Evolutionary conservation across 2,329 filamentous ascomycete genomes (phyloP), one percentile per base, ranked within the genome.

Genomic region (Arthroderma sp.): DNA sequence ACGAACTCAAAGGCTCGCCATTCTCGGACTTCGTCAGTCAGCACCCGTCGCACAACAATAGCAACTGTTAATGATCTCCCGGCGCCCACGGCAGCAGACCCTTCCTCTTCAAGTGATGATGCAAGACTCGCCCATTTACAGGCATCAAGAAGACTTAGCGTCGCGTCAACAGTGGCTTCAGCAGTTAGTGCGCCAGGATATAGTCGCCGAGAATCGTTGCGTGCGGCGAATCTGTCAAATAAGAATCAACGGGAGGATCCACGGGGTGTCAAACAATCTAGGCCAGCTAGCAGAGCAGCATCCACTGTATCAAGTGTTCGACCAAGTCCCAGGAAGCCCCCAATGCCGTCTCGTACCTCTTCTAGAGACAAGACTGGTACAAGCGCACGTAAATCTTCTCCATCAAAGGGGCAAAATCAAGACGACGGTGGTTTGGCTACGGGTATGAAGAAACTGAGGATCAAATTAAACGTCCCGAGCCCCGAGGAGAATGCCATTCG

Each of bases 21-120:
- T 55, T 65, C 67, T 29, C 64, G 62, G 43, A 50, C 55, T 29
- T 44, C 51, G 22, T 51, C 58, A 11, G 58, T 60, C 54, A 45
- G 53, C 45, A 71, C 66, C 51, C 73, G 82, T 30, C 69, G 82
- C 44, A 81, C 70, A 50, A 86, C 80, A 0, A 73, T 82, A 38
- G 73, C 71, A 29, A 73, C 72, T 29, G 59, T 72, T 1, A 61
- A 66, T n/a, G 65, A 69, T 32, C 54, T 74, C 5, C 63, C 68
- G 34, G 60, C 61, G 48, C 46, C 58, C n/a, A 48, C 56, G 28
- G 36, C 40, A 29, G 9, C 34, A 5, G 38, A 44, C 48, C 22
- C 56, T 57, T 0, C 53, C 58, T 41, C 42, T 7, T 6, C 38
- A 2, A 22, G 28, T 34, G 42, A 45, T 5, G 36, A 38, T 4